Base-by-base conservation (phyloP, 768 basidiomycete species). In the Termitomyces sp. region DNA sequence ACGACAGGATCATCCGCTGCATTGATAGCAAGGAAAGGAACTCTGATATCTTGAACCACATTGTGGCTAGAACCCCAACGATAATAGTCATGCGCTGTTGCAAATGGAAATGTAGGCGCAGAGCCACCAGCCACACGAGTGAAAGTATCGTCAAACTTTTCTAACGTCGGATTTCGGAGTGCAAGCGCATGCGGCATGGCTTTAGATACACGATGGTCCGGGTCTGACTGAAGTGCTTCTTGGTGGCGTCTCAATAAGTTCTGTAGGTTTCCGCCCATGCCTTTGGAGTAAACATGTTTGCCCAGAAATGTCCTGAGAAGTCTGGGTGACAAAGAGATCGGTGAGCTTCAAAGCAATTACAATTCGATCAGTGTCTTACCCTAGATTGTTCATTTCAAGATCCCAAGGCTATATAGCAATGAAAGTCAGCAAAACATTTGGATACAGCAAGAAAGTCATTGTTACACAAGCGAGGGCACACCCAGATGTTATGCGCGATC, bases 1-100 rank as follows among this genome's bases (percentile, higher is more conserved):
- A 91, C 84, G 43, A 92, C 79, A 20, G 91, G 91, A 69, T 92
- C 91, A 68, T 92, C 88, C 24, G 78, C 79, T 18, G 91, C 80
- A 65, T 87, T 90, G 57, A 93, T 78, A 6, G 86, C 81, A 8
- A 94, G 79, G 70, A 85, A 86, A 14, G 92, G 92, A 32, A 93
- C 82, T 45, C 74, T 76, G 62, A 94, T 78, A 56, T 80, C 72
- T 55, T 71, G 70, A 28, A 92, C 71, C 50, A 83, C 74, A 40
- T 82, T 68, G 68, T 89, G 83, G 65, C 83, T 86, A 6, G 89
- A 86, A 36, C 71, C 75, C 75, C 75, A 78, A 44, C 67, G 66
- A 61, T 82, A 82, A 65, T 82, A 82, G 47, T 75, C 79, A 13
- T 76, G 67, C 10, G 74, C 74, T n/a, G 70, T 72, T 22, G 64